A percentile compares a stretch with the other conserved stretches of the same genome.
Evolutionary conservation across 768 basidiomycete species (phyloP).

Genomic region (Tephrocybe sp.): DNA sequence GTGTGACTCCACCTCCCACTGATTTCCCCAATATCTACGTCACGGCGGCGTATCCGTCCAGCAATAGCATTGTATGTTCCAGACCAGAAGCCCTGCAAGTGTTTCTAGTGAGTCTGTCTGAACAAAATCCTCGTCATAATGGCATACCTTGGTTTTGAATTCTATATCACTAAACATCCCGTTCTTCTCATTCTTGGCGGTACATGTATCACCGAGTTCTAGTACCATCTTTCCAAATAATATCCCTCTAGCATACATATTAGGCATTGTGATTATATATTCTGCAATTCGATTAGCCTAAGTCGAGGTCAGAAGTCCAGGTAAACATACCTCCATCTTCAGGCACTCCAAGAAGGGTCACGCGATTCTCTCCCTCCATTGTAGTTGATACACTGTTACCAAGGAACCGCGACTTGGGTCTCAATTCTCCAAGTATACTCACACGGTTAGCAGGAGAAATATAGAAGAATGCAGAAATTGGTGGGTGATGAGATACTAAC

Average conservation of each 20-base stretch:
- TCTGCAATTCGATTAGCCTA: constrained; percentile 37
- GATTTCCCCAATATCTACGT: constrained; percentile 77
- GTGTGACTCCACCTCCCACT: constrained; percentile 87
- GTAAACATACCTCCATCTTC: constrained; percentile 79
- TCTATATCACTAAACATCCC: constrained; percentile 80
- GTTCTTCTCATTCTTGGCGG: constrained; percentile 78
- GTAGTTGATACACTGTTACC: constrained; percentile 95
- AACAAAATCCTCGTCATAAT: background rate
- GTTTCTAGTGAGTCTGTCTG: background rate
- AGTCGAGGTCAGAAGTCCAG: constrained; percentile 3
- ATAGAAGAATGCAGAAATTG: constrained; percentile 95
- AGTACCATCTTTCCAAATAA: constrained; percentile 93
- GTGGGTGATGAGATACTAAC: constrained; percentile 91
- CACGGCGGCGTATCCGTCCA: constrained; percentile 70
- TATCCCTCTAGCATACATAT: constrained; percentile 92
- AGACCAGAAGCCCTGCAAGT: constrained; percentile 85
- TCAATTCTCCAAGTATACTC: constrained; percentile 85
- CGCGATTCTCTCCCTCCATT: constrained; percentile 95
- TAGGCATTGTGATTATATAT: constrained; percentile 93
- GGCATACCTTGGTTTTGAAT: constrained; percentile 91
- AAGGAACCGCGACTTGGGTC: constrained; percentile 94
- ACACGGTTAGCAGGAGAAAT: constrained; percentile 88
- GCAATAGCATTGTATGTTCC: constrained; percentile 91
- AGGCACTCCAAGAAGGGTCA: constrained; percentile 76
- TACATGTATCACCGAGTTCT: constrained; percentile 89